Evolutionary conservation across 2,329 filamentous ascomycete species (phyloP).

Genomic region (Fusarium setosum): DNA sequence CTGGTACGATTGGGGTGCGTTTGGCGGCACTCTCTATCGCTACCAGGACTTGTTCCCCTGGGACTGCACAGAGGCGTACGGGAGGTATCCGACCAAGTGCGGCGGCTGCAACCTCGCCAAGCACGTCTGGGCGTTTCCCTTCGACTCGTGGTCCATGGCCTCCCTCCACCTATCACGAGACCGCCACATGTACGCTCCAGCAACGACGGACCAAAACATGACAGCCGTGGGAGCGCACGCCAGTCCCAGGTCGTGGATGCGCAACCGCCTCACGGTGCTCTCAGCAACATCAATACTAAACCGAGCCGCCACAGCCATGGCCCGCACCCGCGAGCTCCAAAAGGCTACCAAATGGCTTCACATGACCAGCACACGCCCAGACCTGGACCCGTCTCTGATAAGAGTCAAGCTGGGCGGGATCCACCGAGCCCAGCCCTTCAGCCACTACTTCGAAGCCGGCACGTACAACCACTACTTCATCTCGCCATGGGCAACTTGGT

Average conservation of each 20-base stretch:
- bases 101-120: slow-evolving; percentile 56
- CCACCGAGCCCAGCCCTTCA: slow-evolving; percentile 55
- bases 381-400: slow-evolving; percentile 36
- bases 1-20: slow-evolving; percentile 58
- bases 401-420: slow-evolving; percentile 55
- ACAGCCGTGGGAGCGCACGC: slow-evolving; percentile 27
- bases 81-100: slow-evolving; percentile 50
- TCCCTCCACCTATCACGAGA: slow-evolving; percentile 52
- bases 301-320: slow-evolving; percentile 51
- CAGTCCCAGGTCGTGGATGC: slow-evolving; percentile 46
- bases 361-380: slow-evolving; percentile 2
- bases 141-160: slow-evolving; percentile 56
- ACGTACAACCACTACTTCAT: slow-evolving; percentile 45
- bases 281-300: slow-evolving; percentile 46
- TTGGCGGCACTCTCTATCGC: slow-evolving; percentile 51
- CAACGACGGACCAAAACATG: slow-evolving; percentile 10
- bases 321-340: slow-evolving; percentile 41
- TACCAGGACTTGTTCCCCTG: slow-evolving; percentile 58
- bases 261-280: slow-evolving; percentile 50
- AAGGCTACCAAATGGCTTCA: slow-evolving; percentile 50
- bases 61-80: slow-evolving; percentile 60
- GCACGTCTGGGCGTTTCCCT: slow-evolving; percentile 58
- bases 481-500: slow-evolving; percentile 40
- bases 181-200: slow-evolving; percentile 48
- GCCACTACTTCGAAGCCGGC: slow-evolving; percentile 51